Evolutionary conservation across 116 monocot species (phyloP), one percentile per base, ranked within the genome.

Genomic region (Papilionanthe hybrid): DNA sequence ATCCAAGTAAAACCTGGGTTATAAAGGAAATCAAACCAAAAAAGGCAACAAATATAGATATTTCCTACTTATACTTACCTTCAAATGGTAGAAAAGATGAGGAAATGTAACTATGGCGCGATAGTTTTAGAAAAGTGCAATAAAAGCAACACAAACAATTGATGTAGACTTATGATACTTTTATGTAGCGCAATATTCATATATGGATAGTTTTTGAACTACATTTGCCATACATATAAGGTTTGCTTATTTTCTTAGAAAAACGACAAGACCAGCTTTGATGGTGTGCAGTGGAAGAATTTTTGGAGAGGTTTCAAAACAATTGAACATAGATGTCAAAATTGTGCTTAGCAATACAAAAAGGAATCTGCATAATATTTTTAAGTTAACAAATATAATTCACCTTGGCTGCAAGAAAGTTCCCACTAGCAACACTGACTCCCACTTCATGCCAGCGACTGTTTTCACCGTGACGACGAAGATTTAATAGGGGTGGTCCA

Each of bases 331-430:
- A 9, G 6, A 65, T 65, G 65, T 65, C 27, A 65, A 65, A 27
- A 65, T 1, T 65, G 65, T 65, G 25, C 25, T 65, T 30, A 4
- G 69, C 29, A 69, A 30, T 37, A 30, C 37, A 69, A 29, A 69
- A 18, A 69, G 37, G 15, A 1, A 17, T 17, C 8, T 5, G 5
- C 4, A 32, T 17, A 37, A 30, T 69, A 69, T 69, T 69, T 23
- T 69, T 32, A 22, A 63, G 5, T 32, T 32, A 37, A 7, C 9
- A 65, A 69, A 37, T 4, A 29, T 8, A n/a, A 73, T 44, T 75
- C 19, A 89, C 89, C 89, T 89, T 89, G n/a, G 89, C 89, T 25
- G 84, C 89, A 77, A 89, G 89, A 48, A 86, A 89, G 32, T 89
- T 89, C 44, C 89, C 89, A 71, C 89, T 78, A 44, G 86, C 84